Base-by-base conservation (phyloP, 495 filamentous ascomycete genomes). In the Penicillium malachiteum region DNA sequence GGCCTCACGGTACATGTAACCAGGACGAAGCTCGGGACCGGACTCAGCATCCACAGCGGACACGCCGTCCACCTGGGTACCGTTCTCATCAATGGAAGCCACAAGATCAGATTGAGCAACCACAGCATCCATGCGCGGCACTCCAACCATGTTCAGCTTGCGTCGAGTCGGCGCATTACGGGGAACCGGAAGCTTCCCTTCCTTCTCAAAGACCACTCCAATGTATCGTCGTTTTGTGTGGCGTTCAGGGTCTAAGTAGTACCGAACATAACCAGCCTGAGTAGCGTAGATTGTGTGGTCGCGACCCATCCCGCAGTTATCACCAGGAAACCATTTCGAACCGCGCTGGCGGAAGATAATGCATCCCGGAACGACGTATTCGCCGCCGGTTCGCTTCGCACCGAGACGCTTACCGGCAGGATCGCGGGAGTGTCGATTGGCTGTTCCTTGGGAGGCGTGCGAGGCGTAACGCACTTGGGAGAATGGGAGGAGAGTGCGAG, bases 281-380 rank as follows among this genome's bases (percentile, higher is more conserved):
- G 82, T 82, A 37, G 94, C 89, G 70, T 88, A 96, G 76, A 99
- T 96, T 32, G 93, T 97, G 79, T 96, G 94, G 74, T 97, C 92
- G n/a, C 93, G 85, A 12, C 94, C 94, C 81, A 97, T 90, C 54
- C 79, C 87, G 67, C 88, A 89, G 74, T 97, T 96, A 68, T 97
- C 93, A 59, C 94, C 94, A 2, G 94, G 84, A 67, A 86, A 91
- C 94, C 94, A 99, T 67, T 85, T 82, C 26, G 95, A 93, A 57
- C 94, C 94, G 54, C 94, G 87, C 73, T 99, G 94, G 58, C 87
- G 86, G 84, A 95, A 99, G 74, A 99, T 92, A 71, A 99, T 97
- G 79, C 94, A 96, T 30, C 95, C 95, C 3, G 91, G 85, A 44
- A 92, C 85, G 11, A 99, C 94, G 67, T 89, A 93, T 72, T 96